Base-by-base conservation (phyloP, 2,329 filamentous ascomycete species). In the Neopestalotiopsis clavispora region DNA sequence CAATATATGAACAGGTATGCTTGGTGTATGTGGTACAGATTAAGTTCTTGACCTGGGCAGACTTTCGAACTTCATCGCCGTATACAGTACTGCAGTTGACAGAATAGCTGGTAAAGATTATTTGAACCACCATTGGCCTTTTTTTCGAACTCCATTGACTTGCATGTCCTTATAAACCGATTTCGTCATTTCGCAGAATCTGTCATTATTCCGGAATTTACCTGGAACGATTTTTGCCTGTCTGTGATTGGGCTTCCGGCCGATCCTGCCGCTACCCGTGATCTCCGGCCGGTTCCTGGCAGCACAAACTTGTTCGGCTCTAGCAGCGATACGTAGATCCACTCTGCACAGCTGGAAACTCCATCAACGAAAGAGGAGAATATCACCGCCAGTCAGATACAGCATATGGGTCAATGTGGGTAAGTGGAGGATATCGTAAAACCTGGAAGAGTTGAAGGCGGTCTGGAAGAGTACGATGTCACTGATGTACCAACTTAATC, bases 211-310 rank as follows among this genome's bases (percentile, higher is more conserved):
- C n/a, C 20, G 57, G 23, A 28, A 28, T 30, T 23, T 6, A 59
- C 57, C 28, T 52, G 45, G 45, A 52, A 52, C 45, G 14, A 52
- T 52, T 52, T 52, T 52, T 52, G 45, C 45, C 45, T 17, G 45
- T 52, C 45, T 20, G 14, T 52, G 45, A 52, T 52, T 52, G 45
- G 45, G 45, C 20, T n/a, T 59, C 23, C 32, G 30, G 59, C 28
- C 59, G 59, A 61, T 42, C n/a, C 59, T 34, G n/a, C 59, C 59
- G 59, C 40, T 42, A 61, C 59, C 59, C 59, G 59, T 34, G 30
- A 61, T 61, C 32, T 59, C 57, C 57, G 34, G 59, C 23, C 23
- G 23, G 59, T 61, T 61, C 59, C 59, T 61, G 59, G 45, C 45
- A 52, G 45, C 45, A 20, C 45, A 9, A 17, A 23, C 45, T 20